Base-by-base conservation (phyloP, 345 rosid species). In the Diplotaxis tenuifolia region DNA sequence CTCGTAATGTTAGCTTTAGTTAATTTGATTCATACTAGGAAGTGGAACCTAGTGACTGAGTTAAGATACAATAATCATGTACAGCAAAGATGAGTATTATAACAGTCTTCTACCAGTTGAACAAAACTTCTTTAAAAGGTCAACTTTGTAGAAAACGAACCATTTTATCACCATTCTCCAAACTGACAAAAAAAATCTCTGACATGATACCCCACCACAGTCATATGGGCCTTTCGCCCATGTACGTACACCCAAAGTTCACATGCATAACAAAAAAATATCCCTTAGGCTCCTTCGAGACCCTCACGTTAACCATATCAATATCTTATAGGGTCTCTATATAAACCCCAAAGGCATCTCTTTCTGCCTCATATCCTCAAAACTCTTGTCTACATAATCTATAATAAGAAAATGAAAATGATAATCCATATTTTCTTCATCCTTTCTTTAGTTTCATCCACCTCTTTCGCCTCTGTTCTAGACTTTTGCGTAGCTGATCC, bases 401-500 rank as follows among this genome's bases (percentile, higher is more conserved):
- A 20, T 10, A 28, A 29, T n/a, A n/a, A 3, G 2, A 60, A 15
- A 38, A 54, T 58, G 79, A 80, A 78, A 60, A 86, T 86, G 86
- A 56, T 81, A 12, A 65, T 84, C 68, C 76, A 68, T 4, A 54
- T 85, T 69, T 77, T 90, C 36, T 55, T 85, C 61, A 19, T 82
- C 34, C 16, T 79, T 78, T 75, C 87, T 25, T 62, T 89, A 54
- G 68, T 87, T 68, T 65, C 82, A 23, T 65, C 90, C 65, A 22
- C 82, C 62, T 81, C 92, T 65, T 61, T 76, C 21, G 96, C 92
- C 9, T 74, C 87, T 0, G 88, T 84, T 62, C 83, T 75, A 42
- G 97, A 92, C 79, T 92, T 88, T 72, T 92, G 96, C 29, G 97
- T 92, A 3, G 98, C 74, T 27, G 92, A 89, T 74, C 71, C 85